phyloP scores from a whole-genome alignment of 202 grass and related monocot genomes.

The Carex arenaria region DNA sequence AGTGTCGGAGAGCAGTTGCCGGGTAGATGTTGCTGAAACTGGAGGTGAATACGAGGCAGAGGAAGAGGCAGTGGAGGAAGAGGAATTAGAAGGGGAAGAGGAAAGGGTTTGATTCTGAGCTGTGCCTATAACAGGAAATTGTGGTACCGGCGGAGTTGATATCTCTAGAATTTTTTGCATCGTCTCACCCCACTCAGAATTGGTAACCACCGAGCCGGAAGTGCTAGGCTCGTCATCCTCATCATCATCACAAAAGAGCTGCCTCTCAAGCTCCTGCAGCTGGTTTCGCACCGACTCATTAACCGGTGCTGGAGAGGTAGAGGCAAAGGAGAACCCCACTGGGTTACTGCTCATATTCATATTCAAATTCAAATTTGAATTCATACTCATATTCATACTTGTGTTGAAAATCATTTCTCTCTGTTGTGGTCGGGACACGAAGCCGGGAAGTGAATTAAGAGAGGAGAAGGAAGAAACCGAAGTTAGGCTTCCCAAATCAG shows the following conservation, averaged over 20 bases:
- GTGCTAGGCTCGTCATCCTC: constrained; percentile 50
- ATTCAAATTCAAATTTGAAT: constrained; percentile 13
- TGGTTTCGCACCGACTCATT: constrained; percentile 33
- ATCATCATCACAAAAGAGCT: constrained; percentile 64
- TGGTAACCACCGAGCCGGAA: constrained; percentile 58
- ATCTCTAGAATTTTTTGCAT: constrained; percentile 61
- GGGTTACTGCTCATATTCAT: constrained; percentile 20
- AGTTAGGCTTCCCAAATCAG: constrained; percentile 26
- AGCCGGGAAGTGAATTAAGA: constrained; percentile 40
- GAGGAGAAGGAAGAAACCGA: constrained; percentile 57
- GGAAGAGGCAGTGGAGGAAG: constrained; percentile 67
- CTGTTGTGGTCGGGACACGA: constrained; percentile 37
- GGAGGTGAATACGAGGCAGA: constrained; percentile 69
- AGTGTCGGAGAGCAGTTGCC: constrained; percentile 59
- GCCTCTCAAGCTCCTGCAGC: constrained; percentile 83
- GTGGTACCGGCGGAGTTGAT: constrained; percentile 17
- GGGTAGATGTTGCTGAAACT: constrained; percentile 24
- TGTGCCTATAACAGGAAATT: constrained; percentile 11
- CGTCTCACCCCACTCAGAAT: constrained; percentile 71
- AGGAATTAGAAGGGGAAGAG: constrained; percentile 68
- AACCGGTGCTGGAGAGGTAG: not conserved
- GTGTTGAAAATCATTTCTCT: constrained; percentile 4
- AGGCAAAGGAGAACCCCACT: constrained; percentile 3
- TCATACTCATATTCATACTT: not conserved
- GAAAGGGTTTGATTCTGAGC: constrained; percentile 36